These are phyloP conservation scores for Phialocephala subalpina DNA, from an alignment of 2,329 filamentous ascomycete genomes.

Conservation along the genomic window DNA sequence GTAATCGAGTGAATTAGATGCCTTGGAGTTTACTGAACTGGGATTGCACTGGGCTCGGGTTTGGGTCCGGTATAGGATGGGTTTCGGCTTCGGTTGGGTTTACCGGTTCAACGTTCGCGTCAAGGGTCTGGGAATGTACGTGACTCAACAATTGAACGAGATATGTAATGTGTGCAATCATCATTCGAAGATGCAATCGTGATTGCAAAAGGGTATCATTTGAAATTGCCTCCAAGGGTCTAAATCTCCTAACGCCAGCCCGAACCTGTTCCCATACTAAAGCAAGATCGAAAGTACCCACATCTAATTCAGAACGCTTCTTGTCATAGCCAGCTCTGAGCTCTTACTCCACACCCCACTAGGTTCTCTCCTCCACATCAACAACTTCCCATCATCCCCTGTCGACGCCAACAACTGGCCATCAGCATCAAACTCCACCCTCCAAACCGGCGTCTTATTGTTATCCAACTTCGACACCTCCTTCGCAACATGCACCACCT, in stretches of 20 bases:
- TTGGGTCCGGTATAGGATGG: slow-evolving; percentile 17
- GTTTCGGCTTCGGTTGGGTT: slow-evolving; percentile 13
- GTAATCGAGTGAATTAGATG: slow-evolving; percentile 41
- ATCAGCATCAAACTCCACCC: slow-evolving; percentile 74
- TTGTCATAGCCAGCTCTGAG: slow-evolving; percentile 42
- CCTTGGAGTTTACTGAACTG: slow-evolving; percentile 19
- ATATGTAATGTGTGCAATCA: slow-evolving; percentile 6
- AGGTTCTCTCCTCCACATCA: slow-evolving; percentile 64
- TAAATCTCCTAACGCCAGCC: not conserved
- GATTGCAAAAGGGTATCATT: slow-evolving; percentile 22
- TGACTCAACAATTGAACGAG: not conserved
- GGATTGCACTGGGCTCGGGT: not conserved
- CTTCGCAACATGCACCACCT: slow-evolving; percentile 68
- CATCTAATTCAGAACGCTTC: slow-evolving; percentile 10
- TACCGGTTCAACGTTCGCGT: slow-evolving; percentile 5
- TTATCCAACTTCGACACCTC: slow-evolving; percentile 73
- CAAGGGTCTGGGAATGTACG: not conserved
- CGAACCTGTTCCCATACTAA: not conserved
- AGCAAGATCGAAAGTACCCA: not conserved
- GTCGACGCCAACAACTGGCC: slow-evolving; percentile 79
- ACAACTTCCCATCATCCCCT: slow-evolving; percentile 75
- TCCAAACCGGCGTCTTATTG: slow-evolving; percentile 77
- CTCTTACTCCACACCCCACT: slow-evolving; percentile 42
- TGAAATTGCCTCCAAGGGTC: not conserved
- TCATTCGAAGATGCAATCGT: not conserved